Percentiles rank a stretch among this genome's conserved stretches.
Evolutionary conservation across 2,329 filamentous ascomycete species (phyloP).

Genomic region (Rhinocladiella similis): DNA sequence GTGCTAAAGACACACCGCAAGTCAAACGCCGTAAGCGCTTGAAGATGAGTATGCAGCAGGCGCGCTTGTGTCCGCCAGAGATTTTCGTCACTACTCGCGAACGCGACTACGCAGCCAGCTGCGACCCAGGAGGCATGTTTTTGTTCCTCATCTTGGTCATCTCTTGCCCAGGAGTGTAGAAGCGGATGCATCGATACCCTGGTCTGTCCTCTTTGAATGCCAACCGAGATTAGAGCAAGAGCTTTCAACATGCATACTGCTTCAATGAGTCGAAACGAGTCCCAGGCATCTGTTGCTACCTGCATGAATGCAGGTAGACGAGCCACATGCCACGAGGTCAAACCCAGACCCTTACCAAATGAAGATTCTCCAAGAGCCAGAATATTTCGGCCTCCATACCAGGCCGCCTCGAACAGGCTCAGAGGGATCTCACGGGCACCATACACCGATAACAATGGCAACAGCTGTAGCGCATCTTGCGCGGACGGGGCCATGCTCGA

Average conservation of each 20-base stretch:
- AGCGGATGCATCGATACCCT: conserved; percentile 39
- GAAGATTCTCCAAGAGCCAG: no score
- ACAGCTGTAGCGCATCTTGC: conserved; percentile 32
- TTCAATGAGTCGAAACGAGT: conserved; percentile 31
- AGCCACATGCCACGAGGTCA: conserved; percentile 23
- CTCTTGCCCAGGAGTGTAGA: conserved; percentile 38
- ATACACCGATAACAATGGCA: conserved; percentile 34
- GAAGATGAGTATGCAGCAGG: conserved; percentile 20
- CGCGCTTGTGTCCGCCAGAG: conserved; percentile 9
- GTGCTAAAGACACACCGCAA: conserved; percentile 4
- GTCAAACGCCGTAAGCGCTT: conserved; percentile 15
- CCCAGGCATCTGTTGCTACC: conserved; percentile 30
- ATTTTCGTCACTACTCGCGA: conserved; percentile 1
- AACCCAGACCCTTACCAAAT: conserved; percentile 1
- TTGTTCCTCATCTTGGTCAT: conserved; percentile 28
- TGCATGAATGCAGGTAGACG: conserved; percentile 25
- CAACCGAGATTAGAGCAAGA: conserved; percentile 31
- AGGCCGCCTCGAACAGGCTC: conserved; percentile 35
- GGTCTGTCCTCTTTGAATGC: conserved; percentile 8
- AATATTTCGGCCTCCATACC: conserved; percentile 22
- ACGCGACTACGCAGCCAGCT: conserved; percentile 21
- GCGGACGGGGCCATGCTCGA: neutral
- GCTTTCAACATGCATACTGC: conserved; percentile 32
- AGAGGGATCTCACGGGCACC: conserved; percentile 31
- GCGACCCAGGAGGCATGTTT: conserved; percentile 30